Conservation (phyloP, 129 eudicot species). For the Chrysanthemum seticuspe region DNA sequence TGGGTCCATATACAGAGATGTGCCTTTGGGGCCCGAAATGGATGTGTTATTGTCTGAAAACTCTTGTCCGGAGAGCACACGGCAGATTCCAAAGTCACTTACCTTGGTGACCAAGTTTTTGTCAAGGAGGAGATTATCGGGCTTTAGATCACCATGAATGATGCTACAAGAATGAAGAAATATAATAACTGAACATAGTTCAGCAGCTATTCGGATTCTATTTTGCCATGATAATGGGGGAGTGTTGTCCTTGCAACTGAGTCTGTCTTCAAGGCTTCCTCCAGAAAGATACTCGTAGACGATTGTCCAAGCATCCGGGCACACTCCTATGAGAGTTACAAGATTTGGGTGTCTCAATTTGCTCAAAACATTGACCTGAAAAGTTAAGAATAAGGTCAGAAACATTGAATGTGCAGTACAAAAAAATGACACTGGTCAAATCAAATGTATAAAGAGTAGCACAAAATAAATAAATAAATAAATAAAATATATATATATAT, state of each 20-base stretch:
- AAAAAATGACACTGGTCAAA: neutral
- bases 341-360: constrained; percentile 81
- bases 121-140: constrained; percentile 68
- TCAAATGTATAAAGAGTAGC: neutral
- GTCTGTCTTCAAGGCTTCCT: constrained; percentile 93
- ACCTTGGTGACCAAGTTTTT: constrained; percentile 53
- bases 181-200: constrained; percentile 73
- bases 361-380: constrained; percentile 14
- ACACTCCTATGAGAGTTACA: constrained; percentile 68
- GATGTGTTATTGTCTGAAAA: constrained; percentile 29
- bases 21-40: constrained; percentile 27
- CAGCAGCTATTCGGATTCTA: constrained; percentile 71
- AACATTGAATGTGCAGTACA: neutral
- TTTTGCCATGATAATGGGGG: constrained; percentile 81
- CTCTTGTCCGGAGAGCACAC: constrained; percentile 37
- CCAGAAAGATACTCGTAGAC: constrained; percentile 65
- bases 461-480: too few species aligned
- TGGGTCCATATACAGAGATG: constrained; percentile 65
- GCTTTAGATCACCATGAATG: constrained; percentile 73
- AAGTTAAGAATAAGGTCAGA: neutral
- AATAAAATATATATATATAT: too few species aligned
- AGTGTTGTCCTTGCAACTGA: constrained; percentile 65
- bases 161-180: constrained; percentile 70
- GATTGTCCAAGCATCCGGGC: constrained; percentile 61
- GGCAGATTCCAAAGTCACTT: constrained; percentile 66